Evolutionary conservation across 768 basidiomycete genomes (phyloP).

Genomic region (Coprinopsis sp.): DNA sequence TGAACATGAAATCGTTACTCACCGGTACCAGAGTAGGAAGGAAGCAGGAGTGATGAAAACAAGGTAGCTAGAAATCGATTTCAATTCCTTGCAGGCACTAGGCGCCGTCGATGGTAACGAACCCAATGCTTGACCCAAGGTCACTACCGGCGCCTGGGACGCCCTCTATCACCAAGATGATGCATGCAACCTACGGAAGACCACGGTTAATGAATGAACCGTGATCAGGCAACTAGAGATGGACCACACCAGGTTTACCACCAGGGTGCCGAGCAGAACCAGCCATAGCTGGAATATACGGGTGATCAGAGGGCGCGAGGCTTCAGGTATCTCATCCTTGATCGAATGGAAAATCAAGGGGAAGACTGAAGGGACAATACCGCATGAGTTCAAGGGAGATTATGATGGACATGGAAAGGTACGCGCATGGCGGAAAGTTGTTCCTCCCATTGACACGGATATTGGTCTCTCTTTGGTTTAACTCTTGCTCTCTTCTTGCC

Average conservation of each 20-base stretch:
- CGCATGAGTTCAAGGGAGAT: slow-evolving; percentile 13
- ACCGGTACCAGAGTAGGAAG: slow-evolving; percentile 96
- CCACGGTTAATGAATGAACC: too few species aligned
- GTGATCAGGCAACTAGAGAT: too few species aligned
- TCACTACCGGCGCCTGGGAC: slow-evolving; percentile 72
- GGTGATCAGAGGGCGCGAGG: slow-evolving; percentile 72
- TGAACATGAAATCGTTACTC: slow-evolving; percentile 23
- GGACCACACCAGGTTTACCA: slow-evolving; percentile 89
- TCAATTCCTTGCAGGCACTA: slow-evolving; percentile 17
- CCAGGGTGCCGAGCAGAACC: slow-evolving; percentile 71
- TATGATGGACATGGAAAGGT: slow-evolving; percentile 5
- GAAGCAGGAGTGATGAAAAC: slow-evolving; percentile 73
- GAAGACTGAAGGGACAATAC: slow-evolving; percentile 55
- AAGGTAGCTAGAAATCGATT: slow-evolving; percentile 54
- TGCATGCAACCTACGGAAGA: too few species aligned
- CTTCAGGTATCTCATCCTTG: slow-evolving; percentile 81
- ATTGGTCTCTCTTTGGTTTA: slow-evolving; percentile 62
- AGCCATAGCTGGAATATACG: slow-evolving; percentile 94
- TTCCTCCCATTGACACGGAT: slow-evolving; percentile 75
- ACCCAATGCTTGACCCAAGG: slow-evolving; percentile 81
- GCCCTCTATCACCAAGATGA: slow-evolving; percentile 79
- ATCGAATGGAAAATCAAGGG: slow-evolving; percentile 96
- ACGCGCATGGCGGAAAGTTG: slow-evolving; percentile 91
- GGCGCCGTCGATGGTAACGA: slow-evolving; percentile 25
- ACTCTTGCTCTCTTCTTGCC: slow-evolving; percentile 70